A percentile compares a stretch with the other conserved stretches of the same genome.
These are phyloP conservation scores for Solanum etuberosum DNA, from an alignment of 257 asterid species.

Conservation along the genomic window DNA sequence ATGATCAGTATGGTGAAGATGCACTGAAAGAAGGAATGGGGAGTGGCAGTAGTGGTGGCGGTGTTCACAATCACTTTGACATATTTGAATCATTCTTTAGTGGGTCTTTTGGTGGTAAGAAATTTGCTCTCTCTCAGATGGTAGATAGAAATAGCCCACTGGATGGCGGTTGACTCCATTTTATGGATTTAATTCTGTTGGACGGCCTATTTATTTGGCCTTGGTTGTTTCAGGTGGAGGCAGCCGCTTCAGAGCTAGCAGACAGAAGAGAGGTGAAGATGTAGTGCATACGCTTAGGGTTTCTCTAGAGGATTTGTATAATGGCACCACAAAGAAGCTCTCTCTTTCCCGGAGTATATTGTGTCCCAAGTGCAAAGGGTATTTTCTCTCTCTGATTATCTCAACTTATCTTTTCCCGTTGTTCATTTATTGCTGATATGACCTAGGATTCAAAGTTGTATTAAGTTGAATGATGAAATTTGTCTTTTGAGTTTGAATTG, in stretches of 20 bases:
- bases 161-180: background rate
- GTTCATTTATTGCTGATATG: background rate
- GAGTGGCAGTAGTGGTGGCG: constrained; percentile 25
- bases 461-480: background rate
- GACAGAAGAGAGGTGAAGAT: constrained; percentile 35
- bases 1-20: constrained; percentile 49
- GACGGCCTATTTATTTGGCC: background rate
- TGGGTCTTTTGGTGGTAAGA: constrained; percentile 7
- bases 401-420: background rate
- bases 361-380: constrained; percentile 55
- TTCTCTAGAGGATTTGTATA: constrained; percentile 42
- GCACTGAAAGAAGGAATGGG: constrained; percentile 44
- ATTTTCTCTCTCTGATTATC: background rate
- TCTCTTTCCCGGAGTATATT: constrained; percentile 29
- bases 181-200: background rate
- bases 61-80: constrained; percentile 31
- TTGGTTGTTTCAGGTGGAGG: constrained; percentile 11
- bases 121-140: background rate
- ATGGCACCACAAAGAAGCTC: constrained; percentile 36
- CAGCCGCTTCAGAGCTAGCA: constrained; percentile 10
- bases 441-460: background rate
- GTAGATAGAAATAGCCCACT: background rate
- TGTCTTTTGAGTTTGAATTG: background rate
- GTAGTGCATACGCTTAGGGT: constrained; percentile 33
- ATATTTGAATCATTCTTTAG: constrained; percentile 39